Evolutionary conservation across 2,329 filamentous ascomycete species (phyloP), one percentile per base, ranked within the genome.

Genomic region (Diaporthe sp.): DNA sequence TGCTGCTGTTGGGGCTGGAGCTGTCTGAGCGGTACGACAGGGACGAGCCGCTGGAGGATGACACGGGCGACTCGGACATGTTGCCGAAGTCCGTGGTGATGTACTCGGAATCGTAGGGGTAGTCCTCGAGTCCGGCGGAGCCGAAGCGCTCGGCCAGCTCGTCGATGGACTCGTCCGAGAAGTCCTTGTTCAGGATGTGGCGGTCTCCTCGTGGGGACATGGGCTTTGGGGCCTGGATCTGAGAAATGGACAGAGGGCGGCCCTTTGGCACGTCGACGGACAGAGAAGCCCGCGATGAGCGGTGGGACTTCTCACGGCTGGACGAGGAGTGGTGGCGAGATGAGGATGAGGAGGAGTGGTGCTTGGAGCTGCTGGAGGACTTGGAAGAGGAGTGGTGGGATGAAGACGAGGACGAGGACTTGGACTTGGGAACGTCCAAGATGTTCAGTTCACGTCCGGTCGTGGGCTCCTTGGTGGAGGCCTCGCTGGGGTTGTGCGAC

Each of bases 371-470:
- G 56, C 69, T 59, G 72, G 82, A 84, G 76, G 81, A 84, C 78
- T 84, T 85, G 80, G 83, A 85, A 72, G 85, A 86, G 85, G 82
- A 85, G 75, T 86, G 87, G 79, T 84, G 85, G 81, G 86, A 86
- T 61, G 83, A 84, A 44, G 84, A 82, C 32, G 82, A 77, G 72
- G 86, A 85, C 73, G 82, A 82, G 13, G 85, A 84, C 78, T 85
- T 85, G 74, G 88, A 86, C 82, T 88, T 90, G 83, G 95, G 94
- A 76, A 98, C 94, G 84, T 98, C 96, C 85, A 99, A 94, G 86
- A 98, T 94, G 91, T 99, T 99, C 80, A 99, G 91, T 86, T 96
- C 95, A 84, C 97, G 96, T 87, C 96, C 95, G 73, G 97, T 98
- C 84, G 96, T 98, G 83, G 96, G 96, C 89, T 99, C 97, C 79